Evolutionary conservation across 495 filamentous ascomycete species (phyloP).

Genomic region (Aspergillus bertholletiae): DNA sequence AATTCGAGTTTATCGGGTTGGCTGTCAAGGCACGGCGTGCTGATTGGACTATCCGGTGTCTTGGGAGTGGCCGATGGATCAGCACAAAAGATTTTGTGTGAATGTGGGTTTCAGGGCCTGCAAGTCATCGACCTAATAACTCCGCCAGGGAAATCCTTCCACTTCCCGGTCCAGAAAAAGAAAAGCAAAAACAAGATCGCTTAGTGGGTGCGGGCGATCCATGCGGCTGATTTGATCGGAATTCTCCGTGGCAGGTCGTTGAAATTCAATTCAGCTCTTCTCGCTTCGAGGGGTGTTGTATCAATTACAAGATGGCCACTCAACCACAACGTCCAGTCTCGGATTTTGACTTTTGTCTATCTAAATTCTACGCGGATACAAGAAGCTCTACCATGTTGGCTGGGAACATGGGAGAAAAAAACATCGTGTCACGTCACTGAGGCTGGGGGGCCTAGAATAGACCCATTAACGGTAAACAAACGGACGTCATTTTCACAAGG

Average conservation of each 20-base stretch:
- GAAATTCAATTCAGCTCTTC: neutral
- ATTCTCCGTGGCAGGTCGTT: neutral
- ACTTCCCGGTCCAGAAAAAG: neutral
- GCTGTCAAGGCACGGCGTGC: neutral
- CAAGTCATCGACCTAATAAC: slow-evolving; percentile 19
- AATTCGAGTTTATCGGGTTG: slow-evolving; percentile 7
- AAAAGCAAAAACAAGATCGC: slow-evolving; percentile 1
- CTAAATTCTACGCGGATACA: too few relatives aligned
- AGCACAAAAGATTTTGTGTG: neutral
- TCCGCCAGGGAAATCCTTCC: neutral
- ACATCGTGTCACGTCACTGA: too few relatives aligned
- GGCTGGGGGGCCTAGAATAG: too few relatives aligned
- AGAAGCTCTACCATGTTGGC: too few relatives aligned
- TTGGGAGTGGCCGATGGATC: neutral
- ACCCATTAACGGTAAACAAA: neutral
- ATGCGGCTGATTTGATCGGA: slow-evolving; percentile 1
- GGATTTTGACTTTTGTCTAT: too few relatives aligned
- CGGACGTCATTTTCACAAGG: too few relatives aligned
- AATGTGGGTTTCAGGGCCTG: slow-evolving; percentile 5
- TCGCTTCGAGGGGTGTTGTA: neutral
- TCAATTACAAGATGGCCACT: too few relatives aligned
- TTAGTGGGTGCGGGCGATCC: neutral
- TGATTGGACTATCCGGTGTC: neutral
- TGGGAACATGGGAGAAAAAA: too few relatives aligned
- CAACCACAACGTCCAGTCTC: too few relatives aligned